Evolutionary conservation across 345 rosid genomes (phyloP), one percentile per base, ranked within the genome.

Genomic region (Bretschneidera sinensis): DNA sequence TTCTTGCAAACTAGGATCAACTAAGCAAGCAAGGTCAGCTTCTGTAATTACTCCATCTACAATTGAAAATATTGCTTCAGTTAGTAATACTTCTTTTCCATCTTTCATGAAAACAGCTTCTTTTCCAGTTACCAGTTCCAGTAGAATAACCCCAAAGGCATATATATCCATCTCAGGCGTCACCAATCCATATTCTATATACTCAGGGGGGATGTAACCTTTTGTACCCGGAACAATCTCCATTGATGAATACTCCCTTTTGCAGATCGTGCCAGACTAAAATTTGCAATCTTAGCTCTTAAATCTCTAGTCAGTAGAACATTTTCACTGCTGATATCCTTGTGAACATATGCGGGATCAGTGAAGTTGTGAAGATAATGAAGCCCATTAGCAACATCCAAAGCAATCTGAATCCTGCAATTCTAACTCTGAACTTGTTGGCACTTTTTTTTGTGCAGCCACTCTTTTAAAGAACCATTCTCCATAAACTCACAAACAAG

Each of bases 151-250:
- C 49, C 81, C 80, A 0, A 82, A 82, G 11, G 86, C 79, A 47
- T 74, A 79, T 15, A 62, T 65, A 57, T 82, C 81, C 60, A 76
- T 75, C 66, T 74, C 60, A 1, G 78, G 67, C 51, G 74, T 60
- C 25, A 69, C 76, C 53, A 64, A 35, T 43, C 81, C 83, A 43
- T 49, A 62, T 55, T 76, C 83, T 9, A 71, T 13, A 20, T 71
- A 76, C 66, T 79, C 81, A 0, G 80, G 86, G 2, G 86, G 79
- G 72, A 69, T 47, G 64, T 76, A 81, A 48, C 76, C 81, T 58
- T 64, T 71, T 25, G 76, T 59, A 43, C 76, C 81, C 13, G 65
- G 15, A 56, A 65, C 57, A 47, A 56, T 57, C 53, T 59, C 61
- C 59, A 49, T 47, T 0, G 72, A 67, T 49, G 58, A 58, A 43